phyloP scores from a whole-genome alignment of 2,329 filamentous ascomycete species.

The Amylocarpus encephaloides region DNA sequence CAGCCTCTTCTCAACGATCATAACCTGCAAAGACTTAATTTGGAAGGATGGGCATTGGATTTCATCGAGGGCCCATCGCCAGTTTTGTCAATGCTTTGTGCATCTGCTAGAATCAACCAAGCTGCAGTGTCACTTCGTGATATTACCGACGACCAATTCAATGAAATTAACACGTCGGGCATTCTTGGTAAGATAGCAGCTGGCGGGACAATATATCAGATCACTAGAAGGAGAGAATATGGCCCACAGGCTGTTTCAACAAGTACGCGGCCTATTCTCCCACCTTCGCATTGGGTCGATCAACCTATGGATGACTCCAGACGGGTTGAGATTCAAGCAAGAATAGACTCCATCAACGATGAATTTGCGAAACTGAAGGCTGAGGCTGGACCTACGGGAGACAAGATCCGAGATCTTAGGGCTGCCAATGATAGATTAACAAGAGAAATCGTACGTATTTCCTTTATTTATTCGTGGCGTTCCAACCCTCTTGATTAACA shows the following conservation, averaged over 20 bases:
- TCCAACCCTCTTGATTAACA: neutral
- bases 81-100: constrained; percentile 83
- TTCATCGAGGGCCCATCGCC: constrained; percentile 73
- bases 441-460: constrained; percentile 37
- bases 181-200: constrained; percentile 64
- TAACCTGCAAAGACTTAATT: constrained; percentile 52
- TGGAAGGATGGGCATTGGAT: constrained; percentile 77
- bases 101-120: constrained; percentile 60
- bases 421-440: constrained; percentile 24
- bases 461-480: neutral
- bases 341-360: constrained; percentile 32
- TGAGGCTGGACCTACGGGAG: constrained; percentile 12
- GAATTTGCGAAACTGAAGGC: constrained; percentile 27
- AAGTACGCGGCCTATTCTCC: constrained; percentile 51
- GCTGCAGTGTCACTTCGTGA: constrained; percentile 60
- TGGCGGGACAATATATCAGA: constrained; percentile 54
- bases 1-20: constrained; percentile 49
- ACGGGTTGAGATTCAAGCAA: constrained; percentile 54
- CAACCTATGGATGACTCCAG: constrained; percentile 64
- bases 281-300: constrained; percentile 67
- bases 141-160: constrained; percentile 60
- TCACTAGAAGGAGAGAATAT: constrained; percentile 73
- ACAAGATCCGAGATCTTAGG: constrained; percentile 35
- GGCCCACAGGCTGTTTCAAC: constrained; percentile 68
- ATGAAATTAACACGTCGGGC: constrained; percentile 51